phyloP scores from a whole-genome alignment of 1,139 yeast species.

The Trichomonascaceae sp. region DNA sequence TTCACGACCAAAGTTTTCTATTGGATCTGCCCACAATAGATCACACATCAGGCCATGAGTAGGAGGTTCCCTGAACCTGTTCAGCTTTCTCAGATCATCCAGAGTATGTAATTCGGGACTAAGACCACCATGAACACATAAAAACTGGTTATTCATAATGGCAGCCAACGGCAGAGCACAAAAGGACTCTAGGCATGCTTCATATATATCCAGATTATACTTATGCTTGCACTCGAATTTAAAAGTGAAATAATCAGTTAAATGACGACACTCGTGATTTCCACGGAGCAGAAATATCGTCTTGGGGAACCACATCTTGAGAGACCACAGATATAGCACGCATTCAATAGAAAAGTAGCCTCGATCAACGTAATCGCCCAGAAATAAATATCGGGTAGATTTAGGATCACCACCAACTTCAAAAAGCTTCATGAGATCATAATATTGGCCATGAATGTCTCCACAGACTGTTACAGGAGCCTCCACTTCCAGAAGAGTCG shows the following conservation, averaged over 20 bases:
- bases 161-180: slow-evolving; percentile 91
- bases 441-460: slow-evolving; percentile 93
- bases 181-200: slow-evolving; percentile 71
- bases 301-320: slow-evolving; percentile 72
- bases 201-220: slow-evolving; percentile 62
- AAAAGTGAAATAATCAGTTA: slow-evolving; percentile 91
- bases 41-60: slow-evolving; percentile 94
- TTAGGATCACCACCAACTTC: slow-evolving; percentile 93
- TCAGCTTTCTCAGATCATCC: slow-evolving; percentile 61
- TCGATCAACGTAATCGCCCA: slow-evolving; percentile 95
- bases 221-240: slow-evolving; percentile 87
- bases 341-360: slow-evolving; percentile 92
- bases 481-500: slow-evolving; percentile 72
- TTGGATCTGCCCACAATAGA: slow-evolving; percentile 92
- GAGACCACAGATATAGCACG: slow-evolving; percentile 68
- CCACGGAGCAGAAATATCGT: slow-evolving; percentile 85
- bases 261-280: slow-evolving; percentile 90
- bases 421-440: slow-evolving; percentile 81
- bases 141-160: slow-evolving; percentile 86
- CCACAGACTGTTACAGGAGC: slow-evolving; percentile 98
- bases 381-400: slow-evolving; percentile 67
- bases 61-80: slow-evolving; percentile 90
- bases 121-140: slow-evolving; percentile 97
- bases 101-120: slow-evolving; percentile 75
- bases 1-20: slow-evolving; percentile 79